Evolutionary conservation across 805 yeast species (phyloP), one percentile per base, ranked within the genome.

Genomic region (Pichia californica): DNA sequence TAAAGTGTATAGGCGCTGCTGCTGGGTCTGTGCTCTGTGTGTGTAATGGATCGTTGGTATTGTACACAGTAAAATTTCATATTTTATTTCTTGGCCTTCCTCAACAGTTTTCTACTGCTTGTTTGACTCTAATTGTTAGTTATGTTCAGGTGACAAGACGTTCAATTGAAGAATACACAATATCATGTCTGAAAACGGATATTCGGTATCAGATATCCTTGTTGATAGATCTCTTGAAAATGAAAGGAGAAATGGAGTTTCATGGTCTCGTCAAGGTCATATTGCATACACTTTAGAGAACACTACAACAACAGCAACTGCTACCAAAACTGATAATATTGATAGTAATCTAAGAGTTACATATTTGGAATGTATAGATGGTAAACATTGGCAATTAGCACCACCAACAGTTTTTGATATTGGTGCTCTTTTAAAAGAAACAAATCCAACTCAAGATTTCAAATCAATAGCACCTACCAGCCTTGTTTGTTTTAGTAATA

Each of bases 201-300:
- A 27, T 9, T 29, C 15, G 3, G 16, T 30, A 13, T 27, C 26
- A 27, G 23, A 26, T 7, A 36, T n/a, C 5, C 25, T 27, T 5
- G 31, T 36, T 18, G 15, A 26, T 19, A 20, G 39, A 4, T 23
- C 28, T 39, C 37, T 15, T 30, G 34, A 29, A 40, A 53, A 20
- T 54, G 57, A 32, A 4, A 32, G 21, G n/a, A 44, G 31, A 19
- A 16, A 44, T 27, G 37, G 46, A 14, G 40, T 82, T 9, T 73
- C 87, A 10, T 88, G 96, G 96, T 84, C 94, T 10, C 76, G 79
- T 51, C 83, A 81, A 51, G 96, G 96, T 13, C 77, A 87, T 52
- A 74, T 89, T 27, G 95, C 95, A 1, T 87, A 82, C 52, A 52
- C 59, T 44, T 19, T 46, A 7, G 45, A 41, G 16, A 15, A n/a